Percentiles rank a stretch among this genome's conserved stretches.
phyloP scores from a whole-genome alignment of 768 basidiomycete genomes.

The Suillus tomentosus region DNA sequence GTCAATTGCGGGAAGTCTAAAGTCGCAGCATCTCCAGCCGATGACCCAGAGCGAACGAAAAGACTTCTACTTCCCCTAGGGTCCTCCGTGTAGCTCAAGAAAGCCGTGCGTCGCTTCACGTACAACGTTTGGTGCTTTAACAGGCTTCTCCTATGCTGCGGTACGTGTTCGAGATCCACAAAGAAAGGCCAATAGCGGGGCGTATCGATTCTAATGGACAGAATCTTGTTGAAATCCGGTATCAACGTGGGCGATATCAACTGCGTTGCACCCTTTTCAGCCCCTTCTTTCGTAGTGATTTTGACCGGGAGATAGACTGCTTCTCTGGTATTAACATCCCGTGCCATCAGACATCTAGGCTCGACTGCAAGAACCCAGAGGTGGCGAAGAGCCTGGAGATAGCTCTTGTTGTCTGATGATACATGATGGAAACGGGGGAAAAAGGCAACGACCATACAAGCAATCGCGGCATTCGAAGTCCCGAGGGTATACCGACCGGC shows the following conservation, averaged over 20 bases:
- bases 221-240: constrained; percentile 80
- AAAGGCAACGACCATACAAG: constrained; percentile 86
- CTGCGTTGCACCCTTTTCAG: constrained; percentile 64
- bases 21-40: constrained; percentile 80
- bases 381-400: constrained; percentile 91
- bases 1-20: constrained; percentile 83
- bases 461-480: constrained; percentile 89
- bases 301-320: constrained; percentile 93
- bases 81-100: constrained; percentile 92
- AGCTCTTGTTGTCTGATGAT: constrained; percentile 86
- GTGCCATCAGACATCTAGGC: constrained; percentile 87
- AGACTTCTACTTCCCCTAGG: constrained; percentile 91
- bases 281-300: constrained; percentile 72
- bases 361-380: constrained; percentile 96
- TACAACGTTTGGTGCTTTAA: constrained; percentile 80
- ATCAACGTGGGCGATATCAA: constrained; percentile 92
- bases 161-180: constrained; percentile 70
- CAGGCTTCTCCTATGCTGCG: constrained; percentile 68
- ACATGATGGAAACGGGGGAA: constrained; percentile 84
- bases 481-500: constrained; percentile 91
- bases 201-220: constrained; percentile 86
- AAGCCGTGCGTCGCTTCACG: constrained; percentile 91
- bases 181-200: constrained; percentile 96
- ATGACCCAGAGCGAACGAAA: constrained; percentile 85
- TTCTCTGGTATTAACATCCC: constrained; percentile 90